Evolutionary conservation across 768 basidiomycete species (phyloP), one percentile per base, ranked within the genome.

Genomic region (Russula sp.): DNA sequence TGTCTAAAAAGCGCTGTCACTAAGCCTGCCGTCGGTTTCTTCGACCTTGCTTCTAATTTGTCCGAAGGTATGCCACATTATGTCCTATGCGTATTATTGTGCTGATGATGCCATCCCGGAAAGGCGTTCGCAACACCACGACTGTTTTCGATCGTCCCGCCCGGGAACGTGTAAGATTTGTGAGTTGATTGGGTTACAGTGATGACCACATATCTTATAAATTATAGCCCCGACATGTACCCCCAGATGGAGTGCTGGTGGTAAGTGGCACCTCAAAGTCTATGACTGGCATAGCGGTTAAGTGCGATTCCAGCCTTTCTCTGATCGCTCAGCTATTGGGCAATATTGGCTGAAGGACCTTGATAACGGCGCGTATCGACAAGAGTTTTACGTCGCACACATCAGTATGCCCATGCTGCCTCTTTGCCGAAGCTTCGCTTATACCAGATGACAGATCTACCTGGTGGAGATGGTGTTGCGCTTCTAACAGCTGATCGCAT

Each of bases 291-390:
- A 24, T 46, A 46, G 51, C 46, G 40, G 14, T 44, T n/a, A 24
- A 60, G 14, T 46, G 44, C 8, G 7, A 42, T 59, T 59, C 59
- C 70, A 96, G 92, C 86, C 96, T 0, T 98, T 91, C 76, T 90
- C 91, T 55, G 82, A 84, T 40, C 87, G 94, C 7, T 95, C 97
- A 73, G 92, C 95, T 0, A 77, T 91, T 9, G 97, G 97, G 7
- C 97, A 98, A 75, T 92, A 89, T 70, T 98, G 97, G 96, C 88
- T 98, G 82, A 92, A 86, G 76, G 96, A 98, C 72, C 75, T 98
- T 18, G 92, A 94, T 68, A 86, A 92, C 63, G 97, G 96, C 11
- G 80, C 84, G 18, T 98, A 89, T 75, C 84, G 92, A 64, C 78
- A 82, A 65, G 94, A 98, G 71, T 77, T 77, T 32, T 98, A 98